Evolutionary conservation across 2,329 filamentous ascomycete genomes (phyloP).

Genomic region (Arthrobotrys sphaeroides): DNA sequence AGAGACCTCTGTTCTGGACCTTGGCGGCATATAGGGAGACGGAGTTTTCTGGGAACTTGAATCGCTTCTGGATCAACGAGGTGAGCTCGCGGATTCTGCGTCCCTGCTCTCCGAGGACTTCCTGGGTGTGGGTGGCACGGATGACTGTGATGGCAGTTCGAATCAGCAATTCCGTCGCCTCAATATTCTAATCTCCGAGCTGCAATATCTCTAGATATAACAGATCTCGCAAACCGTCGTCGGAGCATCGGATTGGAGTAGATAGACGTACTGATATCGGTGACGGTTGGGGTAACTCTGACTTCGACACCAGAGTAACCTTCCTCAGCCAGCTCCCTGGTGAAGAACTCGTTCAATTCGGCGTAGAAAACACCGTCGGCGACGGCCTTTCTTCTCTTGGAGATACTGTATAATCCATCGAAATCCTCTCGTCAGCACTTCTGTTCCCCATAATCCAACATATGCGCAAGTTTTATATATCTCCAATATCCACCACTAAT

Average conservation of each 20-base stretch:
- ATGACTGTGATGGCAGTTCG: constrained; percentile 71
- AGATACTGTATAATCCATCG: constrained; percentile 55
- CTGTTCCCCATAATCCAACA: background rate
- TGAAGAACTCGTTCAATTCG: constrained; percentile 99
- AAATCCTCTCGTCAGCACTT: constrained; percentile 42
- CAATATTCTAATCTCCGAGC: background rate
- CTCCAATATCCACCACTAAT: background rate
- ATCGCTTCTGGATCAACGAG: constrained; percentile 99
- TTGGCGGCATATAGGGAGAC: constrained; percentile 99
- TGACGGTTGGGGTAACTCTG: constrained; percentile 98
- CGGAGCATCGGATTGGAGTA: background rate
- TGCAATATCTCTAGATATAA: background rate
- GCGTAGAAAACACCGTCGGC: constrained; percentile 99
- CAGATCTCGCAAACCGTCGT: background rate
- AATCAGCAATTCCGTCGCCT: constrained; percentile 49
- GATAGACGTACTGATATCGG: constrained; percentile 82
- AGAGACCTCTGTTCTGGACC: constrained; percentile 99
- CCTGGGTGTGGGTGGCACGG: constrained; percentile 99
- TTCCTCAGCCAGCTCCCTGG: constrained; percentile 99
- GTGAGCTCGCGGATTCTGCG: constrained; percentile 99
- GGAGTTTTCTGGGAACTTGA: constrained; percentile 99
- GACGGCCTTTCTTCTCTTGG: constrained; percentile 72
- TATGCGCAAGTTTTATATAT: background rate
- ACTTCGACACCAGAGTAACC: constrained; percentile 99
- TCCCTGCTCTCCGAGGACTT: constrained; percentile 99